Base-by-base conservation (phyloP, 202 grass and related monocot genomes). In the Hordeum pubiflorum region DNA sequence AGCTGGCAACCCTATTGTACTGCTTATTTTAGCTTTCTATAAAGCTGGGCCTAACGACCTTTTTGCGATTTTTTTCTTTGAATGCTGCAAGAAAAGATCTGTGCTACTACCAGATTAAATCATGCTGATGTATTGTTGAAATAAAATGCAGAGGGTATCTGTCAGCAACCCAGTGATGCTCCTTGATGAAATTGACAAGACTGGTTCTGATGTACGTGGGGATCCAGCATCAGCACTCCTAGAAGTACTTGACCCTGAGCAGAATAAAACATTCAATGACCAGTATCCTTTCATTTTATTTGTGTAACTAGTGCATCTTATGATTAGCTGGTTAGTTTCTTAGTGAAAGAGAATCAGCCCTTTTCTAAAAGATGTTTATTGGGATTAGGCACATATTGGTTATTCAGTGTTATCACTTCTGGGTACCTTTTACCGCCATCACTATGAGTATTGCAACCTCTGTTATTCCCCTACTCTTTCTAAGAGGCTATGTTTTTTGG, bases 171-270 rank as follows among this genome's bases (percentile, higher is more conserved):
- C 96, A 58, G 90, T 99, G 69, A 99, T 99, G 90, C 90, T 99
- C 81, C 90, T 99, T 74, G 96, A 99, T 24, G 96, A 99, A 89
- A 91, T 99, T 81, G 96, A 99, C 83, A 99, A 99, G 83, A 99
- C 96, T 50, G 96, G 96, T 87, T 99, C 96, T 74, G 96, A 99
- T 84, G 90, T 96, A 71, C 92, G 92, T 76, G 96, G 96, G 8
- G 96, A 99, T 82, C 96, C 96, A 60, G 92, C 96, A 87, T 99
- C 96, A 75, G 96, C 96, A 43, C 89, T 99, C 33, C 82, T 99
- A 71, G 96, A 99, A 96, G 96, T 99, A 90, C 96, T 99, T 76
- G 96, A 99, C 41, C 96, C 96, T 40, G 92, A 99, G 70, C 96
- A 96, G 70, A 99, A 99, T 58, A 91, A 85, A 79, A 83, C 92